Evolutionary conservation across 1,139 yeast genomes (phyloP).

Genomic region (Geotrichum phurueaensis): DNA sequence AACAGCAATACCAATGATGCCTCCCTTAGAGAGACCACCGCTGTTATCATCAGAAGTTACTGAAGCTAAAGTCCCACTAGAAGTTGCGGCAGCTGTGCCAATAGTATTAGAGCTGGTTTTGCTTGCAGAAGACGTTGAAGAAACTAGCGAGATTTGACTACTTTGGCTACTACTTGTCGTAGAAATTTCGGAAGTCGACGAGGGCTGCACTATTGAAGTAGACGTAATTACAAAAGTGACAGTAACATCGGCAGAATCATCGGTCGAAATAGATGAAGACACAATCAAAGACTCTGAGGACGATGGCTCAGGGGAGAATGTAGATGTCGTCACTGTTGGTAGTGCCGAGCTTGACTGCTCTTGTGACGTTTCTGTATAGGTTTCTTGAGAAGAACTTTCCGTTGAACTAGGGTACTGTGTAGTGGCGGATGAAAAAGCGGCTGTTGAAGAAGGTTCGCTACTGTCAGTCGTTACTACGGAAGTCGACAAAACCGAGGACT

Average conservation of each 20-base stretch:
- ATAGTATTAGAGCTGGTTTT: background rate
- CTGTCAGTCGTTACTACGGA: background rate
- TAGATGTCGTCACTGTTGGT: background rate
- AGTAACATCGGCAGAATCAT: constrained; percentile 16
- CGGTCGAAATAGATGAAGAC: background rate
- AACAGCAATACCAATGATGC: constrained; percentile 16
- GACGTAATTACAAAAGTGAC: constrained; percentile 17
- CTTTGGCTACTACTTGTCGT: constrained; percentile 2
- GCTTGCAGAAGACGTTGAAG: background rate
- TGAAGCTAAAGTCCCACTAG: background rate
- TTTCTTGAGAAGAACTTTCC: background rate
- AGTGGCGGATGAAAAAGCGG: background rate
- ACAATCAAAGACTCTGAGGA: background rate
- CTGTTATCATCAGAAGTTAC: background rate
- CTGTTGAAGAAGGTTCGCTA: background rate
- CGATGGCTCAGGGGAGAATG: too few species aligned
- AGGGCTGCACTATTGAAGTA: constrained; percentile 13
- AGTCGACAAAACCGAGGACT: background rate
- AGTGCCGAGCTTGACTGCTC: background rate
- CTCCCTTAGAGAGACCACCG: constrained; percentile 8
- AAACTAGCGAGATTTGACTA: background rate
- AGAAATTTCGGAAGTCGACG: background rate
- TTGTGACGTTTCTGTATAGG: background rate
- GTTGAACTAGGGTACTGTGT: background rate
- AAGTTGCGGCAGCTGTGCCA: background rate